These are phyloP conservation scores for Dipteronia dyeriana DNA, from an alignment of 345 rosid species.

Conservation along the genomic window DNA sequence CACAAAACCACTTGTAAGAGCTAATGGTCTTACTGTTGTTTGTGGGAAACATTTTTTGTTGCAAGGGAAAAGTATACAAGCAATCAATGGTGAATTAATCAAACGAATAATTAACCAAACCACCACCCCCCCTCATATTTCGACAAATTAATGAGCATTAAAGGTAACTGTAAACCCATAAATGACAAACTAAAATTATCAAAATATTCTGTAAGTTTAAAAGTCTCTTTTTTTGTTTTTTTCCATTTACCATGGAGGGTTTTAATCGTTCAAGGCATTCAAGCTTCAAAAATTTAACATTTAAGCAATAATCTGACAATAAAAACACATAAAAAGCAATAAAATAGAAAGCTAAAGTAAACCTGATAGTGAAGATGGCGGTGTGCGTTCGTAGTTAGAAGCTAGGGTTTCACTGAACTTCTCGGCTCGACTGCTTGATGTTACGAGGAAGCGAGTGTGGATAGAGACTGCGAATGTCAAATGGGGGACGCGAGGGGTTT, in stretches of 20 bases:
- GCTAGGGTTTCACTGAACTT: constrained; percentile 23
- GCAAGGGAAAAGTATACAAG: background rate
- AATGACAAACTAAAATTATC: too few species aligned
- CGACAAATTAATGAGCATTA: background rate
- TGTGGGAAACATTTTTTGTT: background rate
- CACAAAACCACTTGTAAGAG: background rate
- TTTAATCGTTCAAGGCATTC: background rate
- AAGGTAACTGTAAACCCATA: too few species aligned
- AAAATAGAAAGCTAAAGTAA: background rate
- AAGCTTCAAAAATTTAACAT: background rate
- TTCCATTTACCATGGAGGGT: background rate
- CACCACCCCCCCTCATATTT: too few species aligned
- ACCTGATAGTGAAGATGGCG: constrained; percentile 7
- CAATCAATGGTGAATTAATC: background rate
- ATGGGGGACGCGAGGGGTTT: background rate
- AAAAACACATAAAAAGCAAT: background rate
- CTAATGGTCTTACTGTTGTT: background rate
- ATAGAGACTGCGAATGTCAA: background rate
- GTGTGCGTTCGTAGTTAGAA: background rate
- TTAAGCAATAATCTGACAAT: background rate
- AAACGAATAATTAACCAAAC: background rate
- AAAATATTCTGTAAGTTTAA: background rate
- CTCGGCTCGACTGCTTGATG: constrained; percentile 9
- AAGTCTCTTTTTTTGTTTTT: too few species aligned
- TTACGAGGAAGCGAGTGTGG: background rate